Evolutionary conservation across 2,329 filamentous ascomycete genomes (phyloP).

Genomic region (Clonostachys rhizophaga): DNA sequence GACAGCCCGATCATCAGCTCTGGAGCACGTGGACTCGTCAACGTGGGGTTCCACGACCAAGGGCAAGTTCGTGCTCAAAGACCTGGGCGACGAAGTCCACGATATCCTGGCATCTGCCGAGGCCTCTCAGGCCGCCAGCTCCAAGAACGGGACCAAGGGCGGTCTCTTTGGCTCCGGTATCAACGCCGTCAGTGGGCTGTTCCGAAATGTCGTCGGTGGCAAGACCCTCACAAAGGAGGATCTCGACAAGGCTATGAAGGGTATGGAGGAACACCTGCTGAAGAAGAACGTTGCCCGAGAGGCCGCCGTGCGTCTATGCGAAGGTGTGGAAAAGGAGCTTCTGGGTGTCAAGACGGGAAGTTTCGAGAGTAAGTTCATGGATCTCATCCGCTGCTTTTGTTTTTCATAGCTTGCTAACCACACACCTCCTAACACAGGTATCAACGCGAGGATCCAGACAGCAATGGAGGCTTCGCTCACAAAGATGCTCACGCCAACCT

Average conservation of each 20-base stretch:
- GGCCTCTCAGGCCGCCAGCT: slow-evolving; percentile 45
- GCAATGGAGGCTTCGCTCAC: slow-evolving; percentile 90
- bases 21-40: slow-evolving; percentile 72
- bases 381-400: background rate
- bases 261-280: slow-evolving; percentile 91
- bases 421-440: slow-evolving; percentile 34
- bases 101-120: slow-evolving; percentile 82
- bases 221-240: slow-evolving; percentile 88
- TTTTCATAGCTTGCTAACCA: background rate
- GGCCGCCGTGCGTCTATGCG: slow-evolving; percentile 84
- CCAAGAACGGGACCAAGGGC: slow-evolving; percentile 36
- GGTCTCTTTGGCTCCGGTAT: slow-evolving; percentile 77
- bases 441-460: slow-evolving; percentile 75
- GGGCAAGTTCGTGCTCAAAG: slow-evolving; percentile 90
- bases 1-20: slow-evolving; percentile 46
- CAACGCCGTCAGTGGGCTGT: slow-evolving; percentile 79
- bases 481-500: slow-evolving; percentile 94
- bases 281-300: slow-evolving; percentile 96
- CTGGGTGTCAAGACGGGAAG: slow-evolving; percentile 86
- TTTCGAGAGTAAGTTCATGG: slow-evolving; percentile 59
- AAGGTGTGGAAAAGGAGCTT: slow-evolving; percentile 86
- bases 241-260: slow-evolving; percentile 86
- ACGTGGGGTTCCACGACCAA: slow-evolving; percentile 84
- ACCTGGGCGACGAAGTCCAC: slow-evolving; percentile 90
- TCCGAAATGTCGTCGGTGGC: slow-evolving; percentile 91